Evolutionary conservation across 768 basidiomycete genomes (phyloP), one percentile per base, ranked within the genome.

Genomic region (Lactarius evosmus): DNA sequence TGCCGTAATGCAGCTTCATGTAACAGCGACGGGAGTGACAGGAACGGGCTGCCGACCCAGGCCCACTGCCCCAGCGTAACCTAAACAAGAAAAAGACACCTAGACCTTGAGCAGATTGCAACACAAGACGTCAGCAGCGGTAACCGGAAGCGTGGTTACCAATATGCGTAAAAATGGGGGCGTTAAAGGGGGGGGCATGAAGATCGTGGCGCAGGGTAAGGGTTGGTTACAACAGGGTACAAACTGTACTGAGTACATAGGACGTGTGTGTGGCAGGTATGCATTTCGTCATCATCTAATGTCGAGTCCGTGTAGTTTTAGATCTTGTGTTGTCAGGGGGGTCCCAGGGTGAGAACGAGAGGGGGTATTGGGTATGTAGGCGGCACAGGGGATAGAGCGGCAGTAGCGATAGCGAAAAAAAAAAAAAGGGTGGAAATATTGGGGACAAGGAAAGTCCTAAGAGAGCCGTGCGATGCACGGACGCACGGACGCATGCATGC

Each of bases 231-330:
- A 65, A 44, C 56, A 55, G 34, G 16, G 33, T 58, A 58, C 40
- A 57, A 53, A 55, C 62, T 38, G 53, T 64, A 59, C 27, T 33
- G 50, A 40, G 52, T 65, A 65, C 62, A 65, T 50, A 52, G 33
- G 29, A 38, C 41, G 60, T 30, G 36, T 22, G 50, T 49, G 25
- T 25, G 40, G 46, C 16, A 34, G 29, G 33, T 36, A 33, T 41
- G 41, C 56, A 16, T 27, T 27, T 17, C 51, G 29, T 52, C 19
- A 27, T 25, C 46, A 25, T 49, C 46, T 49, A 49, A n/a, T n/a
- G n/a, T n/a, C n/a, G n/a, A 25, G 25, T 49, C 46, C 46, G 46
- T 2, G 46, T 49, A 6, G 25, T 25, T 25, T 49, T 49, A 46
- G 46, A 49, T 25, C 46, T 27, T 14, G 46, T 49, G 46, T 49